phyloP scores from a whole-genome alignment of 371 early-diverging fungal species.

The Aphelidium insulamus region DNA sequence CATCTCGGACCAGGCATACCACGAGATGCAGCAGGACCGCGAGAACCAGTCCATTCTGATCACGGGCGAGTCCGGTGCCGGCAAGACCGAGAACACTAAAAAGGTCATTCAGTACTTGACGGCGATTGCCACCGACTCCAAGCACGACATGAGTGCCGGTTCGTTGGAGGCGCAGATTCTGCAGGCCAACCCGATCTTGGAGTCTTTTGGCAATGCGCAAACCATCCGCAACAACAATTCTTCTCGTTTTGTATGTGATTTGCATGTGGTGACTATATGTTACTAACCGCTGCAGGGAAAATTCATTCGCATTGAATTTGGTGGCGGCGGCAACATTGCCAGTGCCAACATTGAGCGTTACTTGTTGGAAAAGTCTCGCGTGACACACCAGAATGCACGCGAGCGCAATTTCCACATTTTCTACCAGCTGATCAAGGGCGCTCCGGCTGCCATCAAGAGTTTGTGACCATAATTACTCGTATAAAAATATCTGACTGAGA shows the following conservation, averaged over 20 bases:
- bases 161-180: conserved; percentile 81
- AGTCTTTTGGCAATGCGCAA: conserved; percentile 99
- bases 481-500: not conserved
- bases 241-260: conserved; percentile 78
- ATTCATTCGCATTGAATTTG: conserved; percentile 96
- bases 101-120: conserved; percentile 98
- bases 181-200: conserved; percentile 94
- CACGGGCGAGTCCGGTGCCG: conserved; percentile 99
- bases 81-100: conserved; percentile 99
- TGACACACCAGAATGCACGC: conserved; percentile 66
- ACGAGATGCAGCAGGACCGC: conserved; percentile 74
- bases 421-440: conserved; percentile 86
- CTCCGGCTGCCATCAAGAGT: conserved; percentile 33
- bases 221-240: conserved; percentile 99
- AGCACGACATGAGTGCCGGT: conserved; percentile 15
- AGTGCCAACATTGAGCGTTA: conserved; percentile 97
- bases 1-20: conserved; percentile 84
- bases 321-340: conserved; percentile 57
- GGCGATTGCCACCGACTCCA: conserved; percentile 44
- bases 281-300: conserved; percentile 63
- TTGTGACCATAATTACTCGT: conserved; percentile 1
- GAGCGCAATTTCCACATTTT: conserved; percentile 98
- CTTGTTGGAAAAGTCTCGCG: conserved; percentile 93
- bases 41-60: conserved; percentile 97
- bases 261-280: too few relatives aligned